These are phyloP conservation scores for Penicillium coprophilum DNA, from an alignment of 495 filamentous ascomycete species.

Conservation along the genomic window DNA sequence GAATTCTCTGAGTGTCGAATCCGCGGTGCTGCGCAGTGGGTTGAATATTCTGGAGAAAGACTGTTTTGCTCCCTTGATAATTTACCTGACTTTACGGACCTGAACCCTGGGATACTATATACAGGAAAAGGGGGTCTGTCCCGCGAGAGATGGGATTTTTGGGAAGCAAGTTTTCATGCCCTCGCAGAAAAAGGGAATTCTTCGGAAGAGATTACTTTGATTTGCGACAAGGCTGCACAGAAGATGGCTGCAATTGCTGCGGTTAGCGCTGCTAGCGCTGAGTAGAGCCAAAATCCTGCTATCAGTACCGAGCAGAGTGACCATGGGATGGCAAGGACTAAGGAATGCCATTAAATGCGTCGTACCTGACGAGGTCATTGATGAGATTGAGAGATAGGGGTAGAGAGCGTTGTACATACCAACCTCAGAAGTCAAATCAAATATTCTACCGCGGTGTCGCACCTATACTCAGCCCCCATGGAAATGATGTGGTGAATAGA, in stretches of 20 bases:
- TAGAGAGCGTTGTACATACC: too few species aligned
- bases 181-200: neutral
- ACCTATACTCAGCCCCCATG: too few species aligned
- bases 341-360: too few species aligned
- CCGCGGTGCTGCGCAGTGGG: slow-evolving; percentile 1
- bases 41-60: slow-evolving; percentile 1
- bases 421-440: too few species aligned
- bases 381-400: too few species aligned
- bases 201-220: neutral
- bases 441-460: too few species aligned
- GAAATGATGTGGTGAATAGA: too few species aligned
- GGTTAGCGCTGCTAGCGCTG: neutral
- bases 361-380: too few species aligned
- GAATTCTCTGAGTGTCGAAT: slow-evolving; percentile 1
- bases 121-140: neutral
- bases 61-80: slow-evolving; percentile 1
- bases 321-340: too few species aligned
- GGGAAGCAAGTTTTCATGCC: slow-evolving; percentile 5
- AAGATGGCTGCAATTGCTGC: slow-evolving; percentile 2
- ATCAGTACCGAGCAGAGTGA: neutral
- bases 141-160: slow-evolving; percentile 6
- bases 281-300: too few species aligned
- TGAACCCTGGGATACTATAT: neutral
- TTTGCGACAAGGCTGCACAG: slow-evolving; percentile 1
- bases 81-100: neutral